Evolutionary conservation across 306 rosid species (phyloP), one percentile per base, ranked within the genome.

Genomic region (Cicer judaicum): DNA sequence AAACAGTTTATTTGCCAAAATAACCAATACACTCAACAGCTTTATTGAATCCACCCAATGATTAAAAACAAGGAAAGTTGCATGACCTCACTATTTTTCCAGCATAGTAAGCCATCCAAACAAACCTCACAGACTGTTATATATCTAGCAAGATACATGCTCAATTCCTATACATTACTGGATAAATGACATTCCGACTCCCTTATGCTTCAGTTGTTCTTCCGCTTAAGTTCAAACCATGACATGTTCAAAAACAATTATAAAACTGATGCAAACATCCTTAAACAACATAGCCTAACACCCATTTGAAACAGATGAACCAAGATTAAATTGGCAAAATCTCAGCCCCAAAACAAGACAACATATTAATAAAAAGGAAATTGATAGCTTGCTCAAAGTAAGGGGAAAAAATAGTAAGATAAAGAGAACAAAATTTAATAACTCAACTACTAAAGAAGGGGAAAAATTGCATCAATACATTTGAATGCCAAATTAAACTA

Each of bases 121-220:
- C 63, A 56, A 38, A 56, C 39, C 40, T 39, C 15, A 21, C 64
- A 5, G 64, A 56, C n/a, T 24, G 40, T 10, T 57, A 57, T 11
- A 29, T 57, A 56, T 56, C 63, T 36, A 11, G 63, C n/a, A 57
- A 59, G 9, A 57, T 57, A 55, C 19, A n/a, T 55, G 62, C 13
- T 55, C 34, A 18, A 54, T 54, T 54, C 0, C 34, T 18, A 54
- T 18, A 54, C 61, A 10, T 8, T 18, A 7, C 34, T 18, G 61
- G 12, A 18, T 16, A 54, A 18, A 54, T 54, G 29, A 18, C 11
- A 1, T 54, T 18, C 19, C 18, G 18, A 54, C 3, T 18, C 53
- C 15, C 15, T 5, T 48, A 48, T 48, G 15, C 9, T 49, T 49
- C 55, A 49, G 18, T 7, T 49, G 55, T 49, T 49, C 8, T 49